Evolutionary conservation across 805 yeast species (phyloP), one percentile per base, ranked within the genome.

Genomic region (Saccharomycopsis fibuligera): DNA sequence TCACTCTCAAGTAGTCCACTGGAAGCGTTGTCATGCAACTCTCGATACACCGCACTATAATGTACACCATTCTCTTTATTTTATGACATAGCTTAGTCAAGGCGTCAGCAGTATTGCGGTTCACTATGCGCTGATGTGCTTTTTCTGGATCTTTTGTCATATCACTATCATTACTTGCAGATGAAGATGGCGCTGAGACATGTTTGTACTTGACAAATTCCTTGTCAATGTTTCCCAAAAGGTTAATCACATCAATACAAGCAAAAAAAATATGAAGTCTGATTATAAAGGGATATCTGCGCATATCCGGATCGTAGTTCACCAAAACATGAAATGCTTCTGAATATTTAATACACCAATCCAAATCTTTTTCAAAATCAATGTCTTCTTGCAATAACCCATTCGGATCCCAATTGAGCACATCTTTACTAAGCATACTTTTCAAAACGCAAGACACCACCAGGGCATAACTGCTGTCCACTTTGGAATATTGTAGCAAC

Each of bases 11-110:
- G 22, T 39, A 51, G n/a, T 51, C 55, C 14, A 39, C 46, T 9
- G 49, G 55, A 16, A 51, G 31, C 6, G 53, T 45, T 4, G 48
- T 31, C 45, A 44, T 48, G 12, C 45, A 48, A 41, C 49, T 48
- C 33, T 51, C 55, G 9, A 48, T 38, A 33, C 50, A 48, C 9
- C 46, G 29, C 2, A 40, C 49, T 2, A 48, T 23, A 19, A 48
- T 37, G 19, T 30, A 25, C 19, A 47, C 51, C 19, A 31, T 38
- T n/a, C 41, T 24, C 23, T 50, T 48, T 8, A 49, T 37, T 24
- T 42, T 31, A 37, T 41, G 45, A 29, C 54, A 48, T 22, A 50
- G 29, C 37, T 35, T 30, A 9, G 39, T n/a, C 23, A 48, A 44
- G 9, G 36, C 43, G 29, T 33, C 37, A 14, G 50, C 45, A 35